Evolutionary conservation across 2,329 filamentous ascomycete species (phyloP).

Genomic region (Clonostachys sp.): DNA sequence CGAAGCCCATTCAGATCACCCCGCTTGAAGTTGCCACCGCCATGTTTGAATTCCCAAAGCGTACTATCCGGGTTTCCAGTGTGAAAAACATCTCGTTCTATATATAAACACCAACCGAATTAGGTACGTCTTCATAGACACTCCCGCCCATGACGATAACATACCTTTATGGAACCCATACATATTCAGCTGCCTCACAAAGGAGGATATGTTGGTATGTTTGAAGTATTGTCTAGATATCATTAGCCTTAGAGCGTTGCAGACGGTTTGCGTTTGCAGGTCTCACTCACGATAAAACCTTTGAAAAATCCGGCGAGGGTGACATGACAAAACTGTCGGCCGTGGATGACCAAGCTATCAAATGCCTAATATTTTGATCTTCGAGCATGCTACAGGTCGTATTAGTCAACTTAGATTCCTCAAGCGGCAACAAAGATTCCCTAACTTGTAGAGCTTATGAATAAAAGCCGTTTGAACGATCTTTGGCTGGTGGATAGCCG

Average conservation of each 20-base stretch:
- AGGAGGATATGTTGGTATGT: conserved; percentile 98
- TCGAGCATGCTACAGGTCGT: conserved; percentile 76
- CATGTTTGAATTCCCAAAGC: conserved; percentile 98
- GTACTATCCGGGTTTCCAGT: conserved; percentile 90
- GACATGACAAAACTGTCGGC: conserved; percentile 99
- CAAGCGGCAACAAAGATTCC: background rate
- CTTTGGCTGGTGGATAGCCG: conserved; percentile 87
- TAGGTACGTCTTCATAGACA: background rate
- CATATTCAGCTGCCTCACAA: conserved; percentile 97
- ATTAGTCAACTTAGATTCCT: no score
- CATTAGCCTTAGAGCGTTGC: conserved; percentile 1
- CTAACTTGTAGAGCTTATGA: conserved; percentile 97
- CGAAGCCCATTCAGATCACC: conserved; percentile 86
- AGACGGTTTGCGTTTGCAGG: conserved; percentile 10
- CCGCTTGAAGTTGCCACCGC: conserved; percentile 93
- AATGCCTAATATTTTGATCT: conserved; percentile 84
- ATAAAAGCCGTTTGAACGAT: conserved; percentile 98
- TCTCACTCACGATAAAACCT: conserved; percentile 82
- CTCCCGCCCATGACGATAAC: conserved; percentile 4
- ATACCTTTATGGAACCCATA: conserved; percentile 98
- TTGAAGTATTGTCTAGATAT: conserved; percentile 91
- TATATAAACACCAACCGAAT: conserved; percentile 1
- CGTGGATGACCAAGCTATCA: conserved; percentile 92
- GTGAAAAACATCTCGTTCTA: conserved; percentile 97
- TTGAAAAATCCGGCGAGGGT: conserved; percentile 93